Evolutionary conservation across 2,329 filamentous ascomycete species (phyloP).

Genomic region (Diaporthe helianthi): DNA sequence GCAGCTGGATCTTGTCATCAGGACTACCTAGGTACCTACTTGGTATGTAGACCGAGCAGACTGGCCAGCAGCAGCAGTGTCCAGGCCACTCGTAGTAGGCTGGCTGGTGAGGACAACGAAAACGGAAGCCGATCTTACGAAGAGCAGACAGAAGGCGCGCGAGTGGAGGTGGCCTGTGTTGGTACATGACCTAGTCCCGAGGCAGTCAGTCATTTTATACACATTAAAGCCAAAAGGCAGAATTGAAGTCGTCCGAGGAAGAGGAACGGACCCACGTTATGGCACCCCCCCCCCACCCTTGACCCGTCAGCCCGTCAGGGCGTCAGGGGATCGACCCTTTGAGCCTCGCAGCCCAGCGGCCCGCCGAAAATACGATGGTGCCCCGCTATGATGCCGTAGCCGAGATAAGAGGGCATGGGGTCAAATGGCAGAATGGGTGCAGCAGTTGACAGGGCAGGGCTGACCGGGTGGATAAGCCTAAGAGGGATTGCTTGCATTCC

Average conservation of each 20-base stretch:
- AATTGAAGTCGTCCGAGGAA: slow-evolving; percentile 1
- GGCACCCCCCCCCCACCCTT: not conserved
- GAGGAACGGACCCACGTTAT: slow-evolving; percentile 11
- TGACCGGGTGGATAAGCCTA: not conserved
- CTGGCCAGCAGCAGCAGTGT: not conserved
- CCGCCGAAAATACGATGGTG: slow-evolving; percentile 17
- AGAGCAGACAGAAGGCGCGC: not conserved
- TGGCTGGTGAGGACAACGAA: not conserved
- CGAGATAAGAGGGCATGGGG: slow-evolving; percentile 21
- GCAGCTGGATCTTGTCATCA: not conserved
- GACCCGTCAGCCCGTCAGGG: too few species aligned
- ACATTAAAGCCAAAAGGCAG: not conserved
- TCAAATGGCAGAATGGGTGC: not conserved
- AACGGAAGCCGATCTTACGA: not conserved
- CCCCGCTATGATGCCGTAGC: slow-evolving; percentile 29
- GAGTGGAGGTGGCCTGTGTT: slow-evolving; percentile 1
- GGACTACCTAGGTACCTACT: too few species aligned
- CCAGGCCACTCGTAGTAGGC: not conserved
- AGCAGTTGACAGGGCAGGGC: not conserved
- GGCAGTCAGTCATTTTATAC: too few species aligned
- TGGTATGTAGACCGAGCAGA: not conserved
- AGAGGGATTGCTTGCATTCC: slow-evolving; percentile 3
- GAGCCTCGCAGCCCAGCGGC: not conserved
- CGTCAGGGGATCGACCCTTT: slow-evolving; percentile 7
- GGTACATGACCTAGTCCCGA: slow-evolving; percentile 2